A percentile compares a stretch with the other conserved stretches of the same genome.
phyloP scores from a whole-genome alignment of 2,329 filamentous ascomycete genomes.

The Lasiodiplodia sp. region DNA sequence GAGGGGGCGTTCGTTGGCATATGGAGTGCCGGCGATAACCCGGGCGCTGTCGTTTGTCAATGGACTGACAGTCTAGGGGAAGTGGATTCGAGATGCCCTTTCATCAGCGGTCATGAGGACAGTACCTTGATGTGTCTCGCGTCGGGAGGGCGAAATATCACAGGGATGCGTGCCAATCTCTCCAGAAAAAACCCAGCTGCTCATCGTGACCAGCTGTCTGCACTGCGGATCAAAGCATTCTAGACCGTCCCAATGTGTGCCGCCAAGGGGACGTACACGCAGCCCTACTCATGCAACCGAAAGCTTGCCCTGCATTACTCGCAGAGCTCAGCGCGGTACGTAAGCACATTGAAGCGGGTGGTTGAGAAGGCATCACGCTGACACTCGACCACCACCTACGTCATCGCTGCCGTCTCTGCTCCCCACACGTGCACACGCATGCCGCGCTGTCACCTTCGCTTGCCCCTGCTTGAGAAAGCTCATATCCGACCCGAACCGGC shows the following conservation, averaged over 20 bases:
- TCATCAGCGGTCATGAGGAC: background rate
- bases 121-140: background rate
- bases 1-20: background rate
- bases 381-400: constrained; percentile 7
- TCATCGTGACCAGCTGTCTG: constrained; percentile 7
- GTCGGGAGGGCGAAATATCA: too few species aligned
- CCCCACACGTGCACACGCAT: too few species aligned
- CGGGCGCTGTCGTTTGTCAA: background rate
- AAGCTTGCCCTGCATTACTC: background rate
- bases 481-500: background rate
- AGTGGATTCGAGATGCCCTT: background rate
- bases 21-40: background rate
- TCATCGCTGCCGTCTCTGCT: background rate
- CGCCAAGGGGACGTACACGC: background rate
- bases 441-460: background rate
- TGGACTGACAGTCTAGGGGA: background rate
- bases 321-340: background rate
- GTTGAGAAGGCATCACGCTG: background rate
- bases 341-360: background rate
- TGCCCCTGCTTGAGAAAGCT: background rate
- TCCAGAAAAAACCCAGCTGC: background rate
- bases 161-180: constrained; percentile 1
- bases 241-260: background rate
- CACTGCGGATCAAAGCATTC: constrained; percentile 9
- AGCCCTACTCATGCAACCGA: background rate